Base-by-base conservation (phyloP, 495 filamentous ascomycete species). In the Glarea lozoyensis region DNA sequence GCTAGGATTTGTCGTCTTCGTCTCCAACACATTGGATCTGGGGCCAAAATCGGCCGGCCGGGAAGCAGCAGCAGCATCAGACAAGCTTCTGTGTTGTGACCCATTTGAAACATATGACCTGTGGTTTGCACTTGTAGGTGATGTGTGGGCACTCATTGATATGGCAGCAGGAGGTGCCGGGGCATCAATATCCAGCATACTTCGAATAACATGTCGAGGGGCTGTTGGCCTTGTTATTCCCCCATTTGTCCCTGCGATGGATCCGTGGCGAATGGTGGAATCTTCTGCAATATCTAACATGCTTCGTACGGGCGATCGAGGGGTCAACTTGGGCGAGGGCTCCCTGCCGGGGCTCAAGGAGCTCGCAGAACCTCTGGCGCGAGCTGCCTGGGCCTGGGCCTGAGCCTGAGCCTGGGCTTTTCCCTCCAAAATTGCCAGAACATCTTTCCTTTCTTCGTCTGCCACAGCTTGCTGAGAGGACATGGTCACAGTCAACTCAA, bases 391-490 rank as follows among this genome's bases (percentile, higher is more conserved):
- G n/a, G n/a, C n/a, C n/a, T n/a, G n/a, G n/a, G n/a, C n/a, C n/a
- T n/a, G n/a, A n/a, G n/a, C n/a, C n/a, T n/a, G n/a, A n/a, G n/a
- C n/a, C n/a, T n/a, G n/a, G 1, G 37, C 16, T 9, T 54, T 57
- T 11, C 64, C 59, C 59, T 81, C 74, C 15, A 86, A 61, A 33
- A 84, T 61, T 42, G 72, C 75, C 50, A 86, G 66, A 31, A 87
- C 73, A 62, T 83, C 83, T 44, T 68, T 69, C 34, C 79, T 70
- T 65, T 88, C 83, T 61, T 86, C 78, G 54, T 86, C 81, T 34
- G 85, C 67, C 40, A 78, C 75, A 17, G 76, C 68, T 65, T 86
- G 81, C 44, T 85, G 72, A 48, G 83, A 84, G 10, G 50, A 33
- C 54, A 57, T 57, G 29, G 19, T 48, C 29, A 32, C 25, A n/a